Evolutionary conservation across 345 rosid genomes (phyloP).

Genomic region (Xanthoceras sorbifolium): DNA sequence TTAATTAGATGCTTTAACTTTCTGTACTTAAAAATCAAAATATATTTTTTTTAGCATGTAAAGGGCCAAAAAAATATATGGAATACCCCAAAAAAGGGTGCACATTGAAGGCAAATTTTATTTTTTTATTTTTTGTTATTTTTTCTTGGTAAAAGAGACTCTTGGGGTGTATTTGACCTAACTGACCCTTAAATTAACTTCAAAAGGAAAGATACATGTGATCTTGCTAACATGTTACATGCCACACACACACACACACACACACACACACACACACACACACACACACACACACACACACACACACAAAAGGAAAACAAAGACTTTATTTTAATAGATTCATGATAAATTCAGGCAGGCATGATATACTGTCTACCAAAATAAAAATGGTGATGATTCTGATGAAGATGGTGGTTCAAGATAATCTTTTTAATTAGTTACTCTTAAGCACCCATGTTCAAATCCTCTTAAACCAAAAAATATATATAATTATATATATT

Average conservation of each 20-base stretch:
- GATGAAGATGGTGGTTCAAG: neutral
- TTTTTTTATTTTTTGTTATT: neutral
- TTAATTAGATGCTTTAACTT: neutral
- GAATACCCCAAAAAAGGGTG: neutral
- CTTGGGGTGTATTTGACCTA: slow-evolving; percentile 8
- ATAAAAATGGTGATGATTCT: neutral
- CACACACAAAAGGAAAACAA: no score
- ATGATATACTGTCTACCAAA: neutral
- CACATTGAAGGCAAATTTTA: neutral
- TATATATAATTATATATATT: no score
- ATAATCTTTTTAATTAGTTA: neutral
- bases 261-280: no score
- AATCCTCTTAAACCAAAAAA: neutral
- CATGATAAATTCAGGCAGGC: no score
- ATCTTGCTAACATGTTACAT: neutral
- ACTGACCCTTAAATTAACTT: neutral
- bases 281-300: no score
- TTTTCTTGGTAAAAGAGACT: neutral
- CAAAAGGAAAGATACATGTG: neutral
- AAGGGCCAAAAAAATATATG: neutral
- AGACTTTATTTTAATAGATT: neutral
- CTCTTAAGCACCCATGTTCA: neutral
- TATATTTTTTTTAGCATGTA: neutral
- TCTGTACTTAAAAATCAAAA: neutral
- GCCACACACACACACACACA: no score